phyloP scores from a whole-genome alignment of 192 early-diverging fungal species.

The Anaeromyces robustus region DNA sequence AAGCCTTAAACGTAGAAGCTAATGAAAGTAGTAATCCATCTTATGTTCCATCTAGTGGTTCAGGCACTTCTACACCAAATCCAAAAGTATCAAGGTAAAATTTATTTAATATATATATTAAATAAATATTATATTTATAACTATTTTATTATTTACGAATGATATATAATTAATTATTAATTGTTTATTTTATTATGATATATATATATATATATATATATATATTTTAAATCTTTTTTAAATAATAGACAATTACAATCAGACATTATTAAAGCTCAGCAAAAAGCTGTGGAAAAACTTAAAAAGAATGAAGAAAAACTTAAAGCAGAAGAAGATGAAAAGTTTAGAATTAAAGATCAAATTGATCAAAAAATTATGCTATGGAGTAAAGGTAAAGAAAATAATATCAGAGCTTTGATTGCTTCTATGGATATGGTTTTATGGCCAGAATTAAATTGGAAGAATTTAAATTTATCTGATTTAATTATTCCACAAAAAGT shows the following conservation, averaged over 20 bases:
- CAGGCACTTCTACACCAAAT: slow-evolving; percentile 1
- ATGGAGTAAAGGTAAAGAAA: slow-evolving; percentile 81
- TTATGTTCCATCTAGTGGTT: not conserved
- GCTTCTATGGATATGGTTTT: slow-evolving; percentile 61
- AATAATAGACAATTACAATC: slow-evolving; percentile 1
- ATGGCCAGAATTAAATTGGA: slow-evolving; percentile 61
- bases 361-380: slow-evolving; percentile 49
- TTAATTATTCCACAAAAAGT: slow-evolving; percentile 71
- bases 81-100: no score
- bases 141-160: no score
- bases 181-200: no score
- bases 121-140: no score
- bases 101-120: no score
- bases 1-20: slow-evolving; percentile 17
- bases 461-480: slow-evolving; percentile 62
- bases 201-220: no score
- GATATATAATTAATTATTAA: no score
- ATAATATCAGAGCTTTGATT: slow-evolving; percentile 76
- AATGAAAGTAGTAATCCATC: slow-evolving; percentile 6
- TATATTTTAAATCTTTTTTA: no score
- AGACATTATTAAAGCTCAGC: slow-evolving; percentile 2
- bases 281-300: slow-evolving; percentile 17
- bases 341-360: slow-evolving; percentile 55
- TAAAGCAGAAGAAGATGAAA: slow-evolving; percentile 43
- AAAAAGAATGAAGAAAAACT: slow-evolving; percentile 45